Percentiles rank a stretch among this genome's conserved stretches.
Evolutionary conservation across 192 early-diverging fungal species (phyloP).

Genomic region (Phycomyces blakesleeanus): DNA sequence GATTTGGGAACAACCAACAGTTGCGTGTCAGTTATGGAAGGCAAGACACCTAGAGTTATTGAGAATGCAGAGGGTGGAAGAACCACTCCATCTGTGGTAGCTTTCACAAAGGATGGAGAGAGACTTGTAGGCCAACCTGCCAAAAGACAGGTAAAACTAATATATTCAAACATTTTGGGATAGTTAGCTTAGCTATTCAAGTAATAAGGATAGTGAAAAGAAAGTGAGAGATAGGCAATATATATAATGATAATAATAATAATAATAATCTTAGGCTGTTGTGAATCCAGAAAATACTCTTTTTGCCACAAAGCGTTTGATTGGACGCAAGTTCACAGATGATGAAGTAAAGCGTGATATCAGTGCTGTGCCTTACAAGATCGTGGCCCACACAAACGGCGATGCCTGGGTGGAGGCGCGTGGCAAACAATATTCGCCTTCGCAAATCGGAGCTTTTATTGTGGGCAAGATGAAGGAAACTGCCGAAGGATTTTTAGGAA

Average conservation of each 20-base stretch:
- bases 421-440: constrained; percentile 95
- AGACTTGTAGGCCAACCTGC: constrained; percentile 98
- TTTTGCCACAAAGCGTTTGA: constrained; percentile 98
- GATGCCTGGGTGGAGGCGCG: constrained; percentile 90
- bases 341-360: constrained; percentile 96
- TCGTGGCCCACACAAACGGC: constrained; percentile 88
- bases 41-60: constrained; percentile 90
- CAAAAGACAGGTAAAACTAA: constrained; percentile 94
- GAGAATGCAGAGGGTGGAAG: constrained; percentile 99
- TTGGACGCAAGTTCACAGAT: constrained; percentile 91
- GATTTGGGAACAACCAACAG: constrained; percentile 95
- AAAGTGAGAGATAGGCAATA: neutral
- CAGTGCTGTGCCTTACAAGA: constrained; percentile 99
- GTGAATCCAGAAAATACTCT: constrained; percentile 99
- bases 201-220: neutral
- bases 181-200: neutral
- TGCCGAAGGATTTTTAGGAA: constrained; percentile 88
- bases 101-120: constrained; percentile 88
- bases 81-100: constrained; percentile 97
- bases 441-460: constrained; percentile 97
- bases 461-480: constrained; percentile 98
- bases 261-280: no score
- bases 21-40: constrained; percentile 85
- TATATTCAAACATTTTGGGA: no score
- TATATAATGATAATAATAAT: neutral